Percentiles rank a stretch among this genome's conserved stretches.
These are phyloP conservation scores for Boletus speciosus DNA, from an alignment of 768 basidiomycete species.

Conservation along the genomic window DNA sequence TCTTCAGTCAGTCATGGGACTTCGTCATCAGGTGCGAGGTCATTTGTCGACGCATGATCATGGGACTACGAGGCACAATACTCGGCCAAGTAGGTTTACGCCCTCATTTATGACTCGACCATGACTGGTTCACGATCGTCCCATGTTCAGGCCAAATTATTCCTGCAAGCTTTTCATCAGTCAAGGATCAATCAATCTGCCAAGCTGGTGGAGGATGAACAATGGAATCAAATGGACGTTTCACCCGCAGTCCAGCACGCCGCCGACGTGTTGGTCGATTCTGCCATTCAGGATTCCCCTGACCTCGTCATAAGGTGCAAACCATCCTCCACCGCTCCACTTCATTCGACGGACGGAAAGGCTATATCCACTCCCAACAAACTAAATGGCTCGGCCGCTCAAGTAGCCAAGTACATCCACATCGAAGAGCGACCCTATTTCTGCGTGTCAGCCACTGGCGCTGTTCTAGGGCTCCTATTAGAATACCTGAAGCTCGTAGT, in stretches of 20 bases:
- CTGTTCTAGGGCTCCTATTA: constrained; percentile 64
- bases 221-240: constrained; percentile 81
- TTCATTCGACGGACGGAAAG: constrained; percentile 9
- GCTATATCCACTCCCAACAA: constrained; percentile 16
- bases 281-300: constrained; percentile 77
- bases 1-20: constrained; percentile 85
- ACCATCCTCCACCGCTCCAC: not conserved
- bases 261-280: constrained; percentile 71
- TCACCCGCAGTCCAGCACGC: constrained; percentile 60
- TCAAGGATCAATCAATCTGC: constrained; percentile 74
- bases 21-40: constrained; percentile 89
- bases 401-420: constrained; percentile 55
- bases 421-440: constrained; percentile 87
- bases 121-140: constrained; percentile 1
- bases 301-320: constrained; percentile 49
- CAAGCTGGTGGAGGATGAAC: constrained; percentile 92
- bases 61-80: constrained; percentile 82
- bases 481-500: constrained; percentile 89
- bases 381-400: constrained; percentile 18
- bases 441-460: constrained; percentile 80
- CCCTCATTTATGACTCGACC: not conserved
- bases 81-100: constrained; percentile 64
- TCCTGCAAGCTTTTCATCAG: constrained; percentile 85
- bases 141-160: constrained; percentile 68
- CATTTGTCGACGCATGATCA: constrained; percentile 86